phyloP scores from a whole-genome alignment of 768 basidiomycete genomes.

The Leccinum subgranulosum region DNA sequence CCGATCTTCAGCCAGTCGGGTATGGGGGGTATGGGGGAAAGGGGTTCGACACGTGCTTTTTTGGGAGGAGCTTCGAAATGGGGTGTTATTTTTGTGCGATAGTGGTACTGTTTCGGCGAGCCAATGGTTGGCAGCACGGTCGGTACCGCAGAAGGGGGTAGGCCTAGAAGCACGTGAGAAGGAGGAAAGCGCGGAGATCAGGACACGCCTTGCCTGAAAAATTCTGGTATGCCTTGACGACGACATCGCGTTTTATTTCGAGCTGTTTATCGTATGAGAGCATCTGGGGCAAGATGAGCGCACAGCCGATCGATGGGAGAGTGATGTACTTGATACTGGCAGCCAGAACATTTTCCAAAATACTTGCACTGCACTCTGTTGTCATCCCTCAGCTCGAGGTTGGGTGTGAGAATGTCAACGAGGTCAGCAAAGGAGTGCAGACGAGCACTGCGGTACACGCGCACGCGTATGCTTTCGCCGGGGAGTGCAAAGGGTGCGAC shows the following conservation, averaged over 20 bases:
- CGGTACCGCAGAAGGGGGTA: conserved; percentile 59
- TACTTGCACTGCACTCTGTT: conserved; percentile 73
- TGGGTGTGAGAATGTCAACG: conserved; percentile 61
- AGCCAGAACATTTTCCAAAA: conserved; percentile 88
- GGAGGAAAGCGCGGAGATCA: conserved; percentile 24
- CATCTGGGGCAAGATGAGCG: conserved; percentile 49
- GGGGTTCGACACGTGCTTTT: conserved; percentile 20
- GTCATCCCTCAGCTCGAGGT: conserved; percentile 61
- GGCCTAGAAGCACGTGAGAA: conserved; percentile 29
- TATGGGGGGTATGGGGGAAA: conserved; percentile 20
- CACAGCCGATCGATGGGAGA: neutral
- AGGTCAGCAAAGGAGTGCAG: conserved; percentile 78
- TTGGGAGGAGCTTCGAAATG: conserved; percentile 84
- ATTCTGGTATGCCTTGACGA: conserved; percentile 78
- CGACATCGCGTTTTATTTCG: conserved; percentile 79
- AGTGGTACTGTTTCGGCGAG: conserved; percentile 88
- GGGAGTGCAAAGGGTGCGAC: conserved; percentile 83
- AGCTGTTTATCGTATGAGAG: conserved; percentile 86
- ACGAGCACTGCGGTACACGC: conserved; percentile 67
- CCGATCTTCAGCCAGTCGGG: conserved; percentile 83
- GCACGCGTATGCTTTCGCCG: conserved; percentile 71
- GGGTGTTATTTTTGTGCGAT: conserved; percentile 96
- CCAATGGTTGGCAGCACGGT: conserved; percentile 67
- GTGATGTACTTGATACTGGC: conserved; percentile 80
- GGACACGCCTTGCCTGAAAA: conserved; percentile 46